phyloP scores from a whole-genome alignment of 306 rosid genomes.

The Arachis stenosperma region DNA sequence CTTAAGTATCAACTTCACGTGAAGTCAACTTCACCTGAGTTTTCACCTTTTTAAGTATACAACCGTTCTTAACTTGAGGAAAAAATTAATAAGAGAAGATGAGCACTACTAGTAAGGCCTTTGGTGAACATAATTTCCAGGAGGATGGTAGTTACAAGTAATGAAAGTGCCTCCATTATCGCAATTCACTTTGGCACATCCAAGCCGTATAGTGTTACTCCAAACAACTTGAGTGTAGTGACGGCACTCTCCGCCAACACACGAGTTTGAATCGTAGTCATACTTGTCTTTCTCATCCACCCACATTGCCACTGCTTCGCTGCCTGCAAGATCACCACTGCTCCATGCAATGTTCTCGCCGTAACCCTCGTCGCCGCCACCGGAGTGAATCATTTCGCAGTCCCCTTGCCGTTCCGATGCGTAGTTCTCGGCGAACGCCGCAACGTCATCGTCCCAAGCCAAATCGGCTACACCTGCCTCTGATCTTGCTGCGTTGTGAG shows the following conservation, averaged over 20 bases:
- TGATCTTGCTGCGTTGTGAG: slow-evolving; percentile 42
- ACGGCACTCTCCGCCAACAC: slow-evolving; percentile 39
- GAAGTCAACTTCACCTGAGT: no score
- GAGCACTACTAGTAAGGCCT: slow-evolving; percentile 37
- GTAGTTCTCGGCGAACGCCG: slow-evolving; percentile 31
- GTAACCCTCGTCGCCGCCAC: not conserved
- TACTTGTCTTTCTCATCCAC: slow-evolving; percentile 46
- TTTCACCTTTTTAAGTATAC: no score
- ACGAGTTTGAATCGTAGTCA: slow-evolving; percentile 35
- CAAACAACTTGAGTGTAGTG: slow-evolving; percentile 65
- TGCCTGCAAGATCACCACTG: slow-evolving; percentile 20
- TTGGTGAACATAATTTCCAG: slow-evolving; percentile 45
- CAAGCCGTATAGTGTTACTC: slow-evolving; percentile 42
- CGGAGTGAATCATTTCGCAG: slow-evolving; percentile 39
- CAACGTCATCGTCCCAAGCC: slow-evolving; percentile 29
- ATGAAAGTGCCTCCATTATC: slow-evolving; percentile 40
- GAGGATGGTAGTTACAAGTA: slow-evolving; percentile 53
- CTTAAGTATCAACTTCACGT: no score
- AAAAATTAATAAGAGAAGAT: no score
- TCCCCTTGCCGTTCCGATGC: not conserved
- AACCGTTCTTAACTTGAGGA: no score
- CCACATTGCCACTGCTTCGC: slow-evolving; percentile 41
- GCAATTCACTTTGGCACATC: slow-evolving; percentile 60
- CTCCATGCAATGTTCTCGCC: slow-evolving; percentile 22
- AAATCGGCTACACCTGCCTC: slow-evolving; percentile 21